Conservation (phyloP, 345 rosid species). For the Schrenkiella parvula region DNA sequence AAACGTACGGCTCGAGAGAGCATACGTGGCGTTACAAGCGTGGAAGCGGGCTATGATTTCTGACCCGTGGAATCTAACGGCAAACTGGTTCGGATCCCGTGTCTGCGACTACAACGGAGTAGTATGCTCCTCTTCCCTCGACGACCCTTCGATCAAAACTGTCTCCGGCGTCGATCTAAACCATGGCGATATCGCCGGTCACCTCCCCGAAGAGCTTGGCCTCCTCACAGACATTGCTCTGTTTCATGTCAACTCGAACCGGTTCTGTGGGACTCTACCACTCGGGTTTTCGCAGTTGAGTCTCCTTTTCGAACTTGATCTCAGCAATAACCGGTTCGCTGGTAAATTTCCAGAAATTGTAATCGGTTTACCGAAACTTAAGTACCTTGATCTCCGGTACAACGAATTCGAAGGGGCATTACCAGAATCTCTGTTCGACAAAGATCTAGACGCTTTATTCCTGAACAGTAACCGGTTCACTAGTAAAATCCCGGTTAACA, state of each 20-base stretch:
- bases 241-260: conserved; percentile 74
- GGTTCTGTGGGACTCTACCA: conserved; percentile 70
- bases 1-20: conserved; percentile 49
- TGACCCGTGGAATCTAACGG: conserved; percentile 51
- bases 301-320: conserved; percentile 64
- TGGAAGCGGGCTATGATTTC: conserved; percentile 76
- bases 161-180: conserved; percentile 81
- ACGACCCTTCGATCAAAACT: conserved; percentile 45
- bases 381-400: conserved; percentile 77
- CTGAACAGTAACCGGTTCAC: conserved; percentile 66
- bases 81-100: conserved; percentile 64
- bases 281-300: conserved; percentile 40
- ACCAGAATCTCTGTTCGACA: conserved; percentile 63
- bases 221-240: conserved; percentile 54
- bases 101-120: conserved; percentile 83
- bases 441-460: conserved; percentile 67
- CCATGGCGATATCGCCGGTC: conserved; percentile 73
- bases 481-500: conserved; percentile 58
- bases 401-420: conserved; percentile 79
- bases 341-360: conserved; percentile 64
- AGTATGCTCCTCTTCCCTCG: conserved; percentile 52
- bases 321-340: conserved; percentile 74
- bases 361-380: conserved; percentile 52
- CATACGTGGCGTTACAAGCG: conserved; percentile 78
- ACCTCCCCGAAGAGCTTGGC: conserved; percentile 67